Evolutionary conservation across 164 flowering plant genomes (phyloP).

Genomic region (Nymphaea colorata): DNA sequence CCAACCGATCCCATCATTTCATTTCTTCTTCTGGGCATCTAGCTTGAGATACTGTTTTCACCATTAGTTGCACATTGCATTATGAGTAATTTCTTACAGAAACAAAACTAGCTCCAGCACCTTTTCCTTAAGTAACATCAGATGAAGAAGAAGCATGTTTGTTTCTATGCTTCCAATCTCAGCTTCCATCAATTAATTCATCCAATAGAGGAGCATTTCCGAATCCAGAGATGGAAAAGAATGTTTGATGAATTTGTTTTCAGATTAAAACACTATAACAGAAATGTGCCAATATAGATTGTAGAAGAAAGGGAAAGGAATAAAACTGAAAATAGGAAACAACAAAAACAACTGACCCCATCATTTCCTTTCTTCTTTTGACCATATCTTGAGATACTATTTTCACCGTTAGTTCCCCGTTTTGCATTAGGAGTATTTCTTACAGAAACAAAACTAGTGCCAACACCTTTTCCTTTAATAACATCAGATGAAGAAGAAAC

Average conservation of each 20-base stretch:
- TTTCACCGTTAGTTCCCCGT: slow-evolving; percentile 25
- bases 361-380: slow-evolving; percentile 84
- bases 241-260: too few relatives aligned
- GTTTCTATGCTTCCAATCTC: slow-evolving; percentile 84
- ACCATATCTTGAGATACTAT: slow-evolving; percentile 21
- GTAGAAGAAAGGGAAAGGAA: not conserved
- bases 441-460: slow-evolving; percentile 27
- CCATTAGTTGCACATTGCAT: slow-evolving; percentile 28
- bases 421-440: slow-evolving; percentile 30
- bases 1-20: slow-evolving; percentile 86
- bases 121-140: slow-evolving; percentile 30
- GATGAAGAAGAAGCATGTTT: slow-evolving; percentile 45
- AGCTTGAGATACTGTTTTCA: slow-evolving; percentile 20
- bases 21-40: slow-evolving; percentile 56
- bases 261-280: too few relatives aligned
- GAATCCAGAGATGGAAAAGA: too few relatives aligned
- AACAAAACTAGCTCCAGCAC: slow-evolving; percentile 27
- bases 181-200: slow-evolving; percentile 57
- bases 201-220: slow-evolving; percentile 20
- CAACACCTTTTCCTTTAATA: slow-evolving; percentile 33
- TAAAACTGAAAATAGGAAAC: slow-evolving; percentile 3
- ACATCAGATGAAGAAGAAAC: slow-evolving; percentile 33
- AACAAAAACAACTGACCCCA: slow-evolving; percentile 53
- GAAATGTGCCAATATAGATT: too few relatives aligned
- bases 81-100: slow-evolving; percentile 26